These are phyloP conservation scores for Candida sphagnicola DNA, from an alignment of 805 yeast genomes.

Conservation along the genomic window DNA sequence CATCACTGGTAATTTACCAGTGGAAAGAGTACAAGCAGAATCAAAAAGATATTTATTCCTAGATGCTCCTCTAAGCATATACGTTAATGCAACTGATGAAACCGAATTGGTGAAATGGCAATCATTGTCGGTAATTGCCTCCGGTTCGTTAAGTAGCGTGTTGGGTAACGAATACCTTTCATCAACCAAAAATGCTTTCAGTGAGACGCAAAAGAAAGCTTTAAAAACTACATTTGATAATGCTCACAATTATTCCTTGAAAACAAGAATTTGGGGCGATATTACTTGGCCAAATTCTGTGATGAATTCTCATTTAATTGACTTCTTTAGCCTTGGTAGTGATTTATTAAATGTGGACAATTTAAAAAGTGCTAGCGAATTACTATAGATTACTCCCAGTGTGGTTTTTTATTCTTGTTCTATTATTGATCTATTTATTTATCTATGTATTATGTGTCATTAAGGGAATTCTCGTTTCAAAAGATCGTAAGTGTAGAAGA, in stretches of 20 bases:
- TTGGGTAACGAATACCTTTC: slow-evolving; percentile 16
- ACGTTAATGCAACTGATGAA: slow-evolving; percentile 18
- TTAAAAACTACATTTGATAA: slow-evolving; percentile 24
- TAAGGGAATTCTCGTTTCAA: slow-evolving; percentile 33
- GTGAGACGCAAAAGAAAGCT: slow-evolving; percentile 22
- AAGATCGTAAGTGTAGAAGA: slow-evolving; percentile 75
- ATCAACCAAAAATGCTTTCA: slow-evolving; percentile 18
- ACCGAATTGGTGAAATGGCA: slow-evolving; percentile 19
- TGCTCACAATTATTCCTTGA: slow-evolving; percentile 50
- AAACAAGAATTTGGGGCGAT: slow-evolving; percentile 69
- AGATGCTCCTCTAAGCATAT: slow-evolving; percentile 48
- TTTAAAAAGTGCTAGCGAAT: slow-evolving; percentile 34
- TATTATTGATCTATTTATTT: neutral
- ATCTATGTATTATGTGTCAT: slow-evolving; percentile 1
- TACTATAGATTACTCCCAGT: slow-evolving; percentile 9
- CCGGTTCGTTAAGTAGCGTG: slow-evolving; percentile 36
- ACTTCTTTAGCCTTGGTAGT: slow-evolving; percentile 43
- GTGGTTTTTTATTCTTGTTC: neutral
- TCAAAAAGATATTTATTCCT: slow-evolving; percentile 37
- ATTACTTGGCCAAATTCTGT: slow-evolving; percentile 58
- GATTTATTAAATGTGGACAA: slow-evolving; percentile 67
- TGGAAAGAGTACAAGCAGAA: slow-evolving; percentile 24
- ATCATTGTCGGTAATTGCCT: slow-evolving; percentile 35
- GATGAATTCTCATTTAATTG: slow-evolving; percentile 47
- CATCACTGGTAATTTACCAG: slow-evolving; percentile 64